Evolutionary conservation across 805 yeast genomes (phyloP), one percentile per base, ranked within the genome.

Genomic region (Blastobotrys attinorum): DNA sequence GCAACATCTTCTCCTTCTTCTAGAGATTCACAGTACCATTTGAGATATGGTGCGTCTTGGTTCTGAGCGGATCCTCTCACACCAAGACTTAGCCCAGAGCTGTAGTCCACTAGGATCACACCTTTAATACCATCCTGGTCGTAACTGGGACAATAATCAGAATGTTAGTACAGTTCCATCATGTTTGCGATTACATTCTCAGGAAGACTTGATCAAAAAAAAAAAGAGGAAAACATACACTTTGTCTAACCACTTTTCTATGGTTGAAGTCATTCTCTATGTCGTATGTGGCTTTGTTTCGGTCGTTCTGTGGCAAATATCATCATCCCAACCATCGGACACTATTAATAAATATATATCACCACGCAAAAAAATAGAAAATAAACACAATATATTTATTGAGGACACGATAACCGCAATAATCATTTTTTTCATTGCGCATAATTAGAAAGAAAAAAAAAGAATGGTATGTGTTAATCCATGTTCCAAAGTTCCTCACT

Each of bases 41-140:
- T 49, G 23, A 51, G 22, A 36, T 31, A 44, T 10, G 54, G 50
- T 4, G 52, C 53, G 39, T 52, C 55, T 10, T 43, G 43, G 40
- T 51, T 46, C 31, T 22, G 10, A 4, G 56, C 56, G 3, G 35
- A 42, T 3, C 56, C 56, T 6, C 45, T 39, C 4, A 36, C 41
- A 3, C 57, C 56, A 6, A 53, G 39, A 40, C 54, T 50, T 16
- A 53, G 44, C 3, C 57, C 56, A 2, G 48, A 42, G 20, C n/a
- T 23, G 11, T 21, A 10, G 31, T 53, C 56, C n/a, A 53, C 40
- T 15, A 51, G 35, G 18, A 53, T 44, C 7, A 43, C 47, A 3
- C 57, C 57, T 15, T 31, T 44, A 10, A 50, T 49, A 16, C 42
- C 49, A 6, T 42, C 45, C 27, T 42, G 45, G 2, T 39, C 22